Evolutionary conservation across 805 yeast species (phyloP).

Genomic region (Wickerhamomyces pijperi): DNA sequence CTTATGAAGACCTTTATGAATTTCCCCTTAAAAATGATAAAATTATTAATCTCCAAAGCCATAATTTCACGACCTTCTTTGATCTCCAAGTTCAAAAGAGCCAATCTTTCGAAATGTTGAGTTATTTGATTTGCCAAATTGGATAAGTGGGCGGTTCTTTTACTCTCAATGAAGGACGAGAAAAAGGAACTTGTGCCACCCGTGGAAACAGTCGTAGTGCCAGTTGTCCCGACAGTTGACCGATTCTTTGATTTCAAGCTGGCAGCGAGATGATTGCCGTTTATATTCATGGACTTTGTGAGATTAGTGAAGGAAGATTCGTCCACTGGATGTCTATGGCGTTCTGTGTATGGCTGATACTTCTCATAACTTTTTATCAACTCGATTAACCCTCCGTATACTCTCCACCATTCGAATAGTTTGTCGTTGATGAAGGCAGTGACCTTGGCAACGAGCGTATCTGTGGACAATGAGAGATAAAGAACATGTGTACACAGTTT

Average conservation of each 20-base stretch:
- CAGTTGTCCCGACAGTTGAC: background rate
- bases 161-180: too few species aligned
- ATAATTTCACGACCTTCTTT: slow-evolving; percentile 45
- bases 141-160: too few species aligned
- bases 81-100: slow-evolving; percentile 34
- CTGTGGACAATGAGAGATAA: slow-evolving; percentile 13
- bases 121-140: too few species aligned
- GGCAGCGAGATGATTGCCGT: too few species aligned
- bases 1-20: slow-evolving; percentile 28
- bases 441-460: slow-evolving; percentile 20
- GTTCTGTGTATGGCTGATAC: slow-evolving; percentile 11
- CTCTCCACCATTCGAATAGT: slow-evolving; percentile 33
- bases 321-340: slow-evolving; percentile 5
- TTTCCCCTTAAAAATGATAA: slow-evolving; percentile 36
- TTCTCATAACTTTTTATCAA: slow-evolving; percentile 23
- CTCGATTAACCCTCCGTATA: slow-evolving; percentile 29
- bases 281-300: slow-evolving; percentile 14
- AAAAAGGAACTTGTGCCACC: too few species aligned
- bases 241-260: slow-evolving; percentile 1
- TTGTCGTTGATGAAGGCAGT: slow-evolving; percentile 22
- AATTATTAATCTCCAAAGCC: slow-evolving; percentile 54
- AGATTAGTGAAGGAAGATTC: slow-evolving; percentile 14
- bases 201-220: too few species aligned
- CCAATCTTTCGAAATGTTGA: slow-evolving; percentile 12
- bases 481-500: slow-evolving; percentile 10